Percentiles rank a stretch among this genome's conserved stretches.
phyloP scores from a whole-genome alignment of 2,329 filamentous ascomycete genomes.

The Botrytis hyacinthi region DNA sequence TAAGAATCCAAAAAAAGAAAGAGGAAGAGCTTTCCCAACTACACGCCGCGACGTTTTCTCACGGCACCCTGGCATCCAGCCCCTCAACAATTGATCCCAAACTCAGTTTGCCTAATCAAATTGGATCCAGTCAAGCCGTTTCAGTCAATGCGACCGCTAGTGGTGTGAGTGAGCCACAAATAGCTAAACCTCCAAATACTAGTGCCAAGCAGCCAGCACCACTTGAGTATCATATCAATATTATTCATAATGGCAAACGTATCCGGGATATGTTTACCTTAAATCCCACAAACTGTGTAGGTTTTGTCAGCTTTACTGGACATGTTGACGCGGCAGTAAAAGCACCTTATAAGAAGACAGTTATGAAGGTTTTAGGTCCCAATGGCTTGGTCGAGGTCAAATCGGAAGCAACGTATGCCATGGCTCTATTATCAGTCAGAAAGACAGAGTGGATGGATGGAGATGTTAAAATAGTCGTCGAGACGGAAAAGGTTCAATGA shows the following conservation, averaged over 20 bases:
- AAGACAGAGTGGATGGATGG: constrained; percentile 38
- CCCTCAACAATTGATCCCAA: neutral
- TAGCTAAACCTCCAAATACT: neutral
- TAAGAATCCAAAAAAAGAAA: constrained; percentile 26
- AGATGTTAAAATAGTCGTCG: constrained; percentile 32
- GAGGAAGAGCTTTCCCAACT: constrained; percentile 12
- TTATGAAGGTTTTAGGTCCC: constrained; percentile 31
- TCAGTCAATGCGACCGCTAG: neutral
- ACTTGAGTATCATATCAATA: constrained; percentile 32
- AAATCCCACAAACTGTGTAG: constrained; percentile 28
- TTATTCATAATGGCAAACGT: constrained; percentile 30
- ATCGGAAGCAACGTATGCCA: constrained; percentile 32
- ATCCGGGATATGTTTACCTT: constrained; percentile 28
- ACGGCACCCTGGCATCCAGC: neutral
- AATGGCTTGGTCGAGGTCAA: constrained; percentile 30
- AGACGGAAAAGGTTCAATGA: constrained; percentile 25
- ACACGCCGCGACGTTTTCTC: neutral
- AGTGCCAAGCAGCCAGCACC: constrained; percentile 8
- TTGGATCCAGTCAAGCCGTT: neutral
- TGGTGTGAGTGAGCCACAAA: neutral
- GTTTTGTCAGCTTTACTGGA: constrained; percentile 32
- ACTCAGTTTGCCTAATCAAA: neutral
- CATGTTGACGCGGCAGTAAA: constrained; percentile 29
- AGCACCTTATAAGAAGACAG: constrained; percentile 24
- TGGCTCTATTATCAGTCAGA: constrained; percentile 26